Evolutionary conservation across 225 moss, liverwort and hornwort species (phyloP), one percentile per base, ranked within the genome.

Genomic region (Pleurozium schreberi): DNA sequence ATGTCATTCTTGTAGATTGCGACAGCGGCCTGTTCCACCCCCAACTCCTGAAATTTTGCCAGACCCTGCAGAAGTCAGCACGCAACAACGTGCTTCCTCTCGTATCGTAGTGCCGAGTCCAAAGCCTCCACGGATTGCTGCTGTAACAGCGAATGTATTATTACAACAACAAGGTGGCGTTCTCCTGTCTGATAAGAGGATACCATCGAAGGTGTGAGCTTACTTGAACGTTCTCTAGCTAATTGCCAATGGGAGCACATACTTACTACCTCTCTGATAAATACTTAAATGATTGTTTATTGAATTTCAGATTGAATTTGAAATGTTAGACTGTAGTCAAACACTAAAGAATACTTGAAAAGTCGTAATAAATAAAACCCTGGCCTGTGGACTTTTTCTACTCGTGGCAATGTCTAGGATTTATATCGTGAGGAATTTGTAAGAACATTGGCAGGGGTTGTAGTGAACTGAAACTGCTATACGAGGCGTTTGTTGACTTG

Each of bases 1-100:
- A 84, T 83, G 27, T 87, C 9, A 76, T 84, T 68, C 58, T 80
- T 88, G 80, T 85, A 93, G 92, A 85, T 82, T 93, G 71, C 92
- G 84, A 55, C 92, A 87, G 90, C 92, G 93, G 38, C 95, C 95
- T 85, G 85, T 86, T 88, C 88, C 92, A 52, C 91, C 92, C 28
- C 74, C 85, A 81, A 47, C 70, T 65, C 82, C 91, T 75, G 90
- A 84, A 89, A 75, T 49, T 67, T 85, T 82, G 57, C 81, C 89
- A 61, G 91, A 91, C 74, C 90, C 93, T 88, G 52, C 43, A 66
- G 93, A 92, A 83, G 76, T 70, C 38, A 88, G 93, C 82, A 86
- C 55, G 53, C 93, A 88, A 60, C 91, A 94, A 83, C 92, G 85
- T 47, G 70, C 64, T 83, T 81, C 76, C 33, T 88, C 91, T 79